A percentile compares a stretch with the other conserved stretches of the same genome.
phyloP scores from a whole-genome alignment of 352 stramenopile species.

The Globisporangium sylvaticum region DNA sequence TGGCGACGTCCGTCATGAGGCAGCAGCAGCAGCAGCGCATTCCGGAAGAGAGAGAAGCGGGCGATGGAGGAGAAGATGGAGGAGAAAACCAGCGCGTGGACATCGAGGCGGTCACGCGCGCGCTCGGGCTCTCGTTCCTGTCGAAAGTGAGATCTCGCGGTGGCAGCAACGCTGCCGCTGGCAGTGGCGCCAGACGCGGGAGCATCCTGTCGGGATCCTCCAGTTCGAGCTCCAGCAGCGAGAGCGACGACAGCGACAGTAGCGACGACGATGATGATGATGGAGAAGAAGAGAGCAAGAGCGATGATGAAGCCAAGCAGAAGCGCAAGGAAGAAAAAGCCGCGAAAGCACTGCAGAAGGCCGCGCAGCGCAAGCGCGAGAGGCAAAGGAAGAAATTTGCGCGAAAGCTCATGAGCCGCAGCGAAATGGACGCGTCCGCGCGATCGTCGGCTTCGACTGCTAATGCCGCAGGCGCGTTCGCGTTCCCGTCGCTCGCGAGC shows the following conservation, averaged over 20 bases:
- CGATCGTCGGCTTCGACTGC: not conserved
- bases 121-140: conserved; percentile 16
- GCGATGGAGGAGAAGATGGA: not conserved
- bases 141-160: not conserved
- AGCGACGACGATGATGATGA: not conserved
- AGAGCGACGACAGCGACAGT: not conserved
- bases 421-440: conserved; percentile 8
- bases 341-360: not conserved
- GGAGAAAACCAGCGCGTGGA: conserved; percentile 2
- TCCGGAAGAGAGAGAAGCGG: not conserved
- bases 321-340: not conserved
- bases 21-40: not conserved
- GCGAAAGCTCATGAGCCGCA: conserved; percentile 17
- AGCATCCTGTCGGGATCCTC: not conserved
- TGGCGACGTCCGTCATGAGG: not conserved
- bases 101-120: conserved; percentile 17
- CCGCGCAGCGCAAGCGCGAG: conserved; percentile 9
- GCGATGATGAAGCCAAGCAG: not conserved
- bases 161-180: not conserved
- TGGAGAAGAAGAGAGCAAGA: not conserved
- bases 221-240: conserved; percentile 9
- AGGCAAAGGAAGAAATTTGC: conserved; percentile 16
- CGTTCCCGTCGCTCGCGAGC: conserved; percentile 19
- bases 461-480: not conserved
- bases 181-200: not conserved